Conservation (phyloP, 2,329 filamentous ascomycete genomes). For the Coniella lustricola region DNA sequence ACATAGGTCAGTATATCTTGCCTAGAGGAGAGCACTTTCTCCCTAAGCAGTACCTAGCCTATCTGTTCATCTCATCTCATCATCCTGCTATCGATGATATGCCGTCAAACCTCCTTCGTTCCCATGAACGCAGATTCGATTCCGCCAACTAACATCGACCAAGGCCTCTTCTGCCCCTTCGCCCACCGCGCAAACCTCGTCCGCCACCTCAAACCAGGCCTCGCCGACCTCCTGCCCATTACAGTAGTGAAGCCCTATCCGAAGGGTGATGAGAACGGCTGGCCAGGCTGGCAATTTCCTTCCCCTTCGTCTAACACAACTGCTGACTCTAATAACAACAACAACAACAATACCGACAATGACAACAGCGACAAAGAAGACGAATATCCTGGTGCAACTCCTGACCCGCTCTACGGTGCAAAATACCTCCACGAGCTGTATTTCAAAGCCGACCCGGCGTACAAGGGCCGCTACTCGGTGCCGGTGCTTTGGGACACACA, state of each 20-base stretch:
- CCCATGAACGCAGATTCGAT: no score
- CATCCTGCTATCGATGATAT: no score
- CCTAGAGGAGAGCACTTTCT: no score
- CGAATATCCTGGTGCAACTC: slow-evolving; percentile 52
- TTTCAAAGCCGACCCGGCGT: slow-evolving; percentile 52
- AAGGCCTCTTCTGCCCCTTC: slow-evolving; percentile 58
- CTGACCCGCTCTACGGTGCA: slow-evolving; percentile 52
- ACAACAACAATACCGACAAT: no score
- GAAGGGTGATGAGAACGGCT: slow-evolving; percentile 56
- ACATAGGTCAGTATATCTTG: no score
- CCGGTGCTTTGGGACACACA: slow-evolving; percentile 57
- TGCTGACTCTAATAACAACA: no score
- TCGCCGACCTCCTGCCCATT: slow-evolving; percentile 45
- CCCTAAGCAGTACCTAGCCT: no score
- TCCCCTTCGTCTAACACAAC: no score
- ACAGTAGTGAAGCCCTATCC: slow-evolving; percentile 59
- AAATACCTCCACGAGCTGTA: slow-evolving; percentile 56
- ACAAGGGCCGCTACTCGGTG: slow-evolving; percentile 55
- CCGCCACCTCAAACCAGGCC: slow-evolving; percentile 46
- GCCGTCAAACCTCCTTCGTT: no score
- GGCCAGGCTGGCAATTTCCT: slow-evolving; percentile 57
- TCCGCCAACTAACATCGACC: no score
- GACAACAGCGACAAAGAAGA: no score
- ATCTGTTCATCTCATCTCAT: not conserved
- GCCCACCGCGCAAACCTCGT: slow-evolving; percentile 54